Evolutionary conservation across 768 basidiomycete species (phyloP).

Genomic region (Lactarius indigo): DNA sequence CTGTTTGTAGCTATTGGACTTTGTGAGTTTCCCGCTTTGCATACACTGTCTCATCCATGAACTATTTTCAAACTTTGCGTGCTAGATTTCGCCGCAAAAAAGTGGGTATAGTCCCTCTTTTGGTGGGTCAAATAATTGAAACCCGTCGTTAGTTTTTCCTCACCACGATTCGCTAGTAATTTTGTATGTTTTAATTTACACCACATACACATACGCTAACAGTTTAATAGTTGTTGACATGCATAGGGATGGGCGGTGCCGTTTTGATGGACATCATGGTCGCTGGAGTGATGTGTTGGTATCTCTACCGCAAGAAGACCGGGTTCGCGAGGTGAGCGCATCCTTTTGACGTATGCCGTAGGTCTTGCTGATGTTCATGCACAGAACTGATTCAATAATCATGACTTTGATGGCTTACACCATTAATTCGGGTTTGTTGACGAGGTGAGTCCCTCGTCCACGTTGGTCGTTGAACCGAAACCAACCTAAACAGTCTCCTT

Average conservation of each 20-base stretch:
- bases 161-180: too few relatives aligned
- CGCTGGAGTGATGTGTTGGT: constrained; percentile 42
- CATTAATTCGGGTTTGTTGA: too few relatives aligned
- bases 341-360: background rate
- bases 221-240: constrained; percentile 45
- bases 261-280: constrained; percentile 49
- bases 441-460: constrained; percentile 24
- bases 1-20: constrained; percentile 24
- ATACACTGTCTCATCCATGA: too few relatives aligned
- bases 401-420: too few relatives aligned
- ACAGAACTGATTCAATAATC: constrained; percentile 30
- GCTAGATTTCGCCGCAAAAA: constrained; percentile 46
- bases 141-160: constrained; percentile 20
- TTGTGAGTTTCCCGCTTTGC: constrained; percentile 25
- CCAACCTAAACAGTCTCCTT: constrained; percentile 23
- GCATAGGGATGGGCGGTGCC: constrained; percentile 43
- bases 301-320: constrained; percentile 42
- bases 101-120: constrained; percentile 32
- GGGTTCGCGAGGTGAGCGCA: constrained; percentile 41
- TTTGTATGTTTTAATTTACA: constrained; percentile 27
- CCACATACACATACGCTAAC: too few relatives aligned
- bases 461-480: background rate
- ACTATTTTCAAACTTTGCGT: background rate
- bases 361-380: background rate
- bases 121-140: background rate